These are phyloP conservation scores for Fistulinella prunicolor DNA, from an alignment of 768 basidiomycete species.

Conservation along the genomic window DNA sequence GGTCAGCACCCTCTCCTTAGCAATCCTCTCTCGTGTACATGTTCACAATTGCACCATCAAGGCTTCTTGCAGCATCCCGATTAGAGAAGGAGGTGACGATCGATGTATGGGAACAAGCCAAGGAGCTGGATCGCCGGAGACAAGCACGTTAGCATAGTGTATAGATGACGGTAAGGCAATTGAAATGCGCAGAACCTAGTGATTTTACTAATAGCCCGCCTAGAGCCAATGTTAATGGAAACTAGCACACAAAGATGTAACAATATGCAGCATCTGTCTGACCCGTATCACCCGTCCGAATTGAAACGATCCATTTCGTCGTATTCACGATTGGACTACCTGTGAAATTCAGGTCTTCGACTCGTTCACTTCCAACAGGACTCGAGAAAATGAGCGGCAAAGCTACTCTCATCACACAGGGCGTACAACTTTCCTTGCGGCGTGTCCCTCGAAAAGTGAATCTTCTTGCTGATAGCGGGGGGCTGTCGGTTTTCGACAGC, in stretches of 20 bases:
- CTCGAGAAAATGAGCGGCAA: conserved; percentile 14
- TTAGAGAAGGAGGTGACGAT: conserved; percentile 54
- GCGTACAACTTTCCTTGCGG: conserved; percentile 21
- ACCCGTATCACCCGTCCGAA: conserved; percentile 4
- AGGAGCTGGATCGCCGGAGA: conserved; percentile 52
- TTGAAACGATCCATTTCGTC: conserved; percentile 4
- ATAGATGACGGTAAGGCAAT: background rate
- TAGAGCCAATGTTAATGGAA: conserved; percentile 1
- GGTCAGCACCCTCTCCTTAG: conserved; percentile 40
- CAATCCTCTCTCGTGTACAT: background rate
- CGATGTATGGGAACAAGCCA: conserved; percentile 62
- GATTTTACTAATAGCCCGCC: background rate
- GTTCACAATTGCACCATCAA: conserved; percentile 26
- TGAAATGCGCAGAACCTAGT: no score
- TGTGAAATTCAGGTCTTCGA: background rate
- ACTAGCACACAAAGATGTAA: conserved; percentile 1
- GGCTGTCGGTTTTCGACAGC: conserved; percentile 27
- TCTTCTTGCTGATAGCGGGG: conserved; percentile 18
- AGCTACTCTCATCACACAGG: conserved; percentile 18
- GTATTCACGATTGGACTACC: conserved; percentile 13
- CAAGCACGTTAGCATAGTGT: conserved; percentile 17
- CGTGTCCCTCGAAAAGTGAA: conserved; percentile 21
- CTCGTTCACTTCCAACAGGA: background rate
- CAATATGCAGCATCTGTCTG: background rate
- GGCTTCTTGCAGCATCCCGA: conserved; percentile 60